Conservation (phyloP, 192 early-diverging fungal genomes). For the Backusella tuberculispora region DNA sequence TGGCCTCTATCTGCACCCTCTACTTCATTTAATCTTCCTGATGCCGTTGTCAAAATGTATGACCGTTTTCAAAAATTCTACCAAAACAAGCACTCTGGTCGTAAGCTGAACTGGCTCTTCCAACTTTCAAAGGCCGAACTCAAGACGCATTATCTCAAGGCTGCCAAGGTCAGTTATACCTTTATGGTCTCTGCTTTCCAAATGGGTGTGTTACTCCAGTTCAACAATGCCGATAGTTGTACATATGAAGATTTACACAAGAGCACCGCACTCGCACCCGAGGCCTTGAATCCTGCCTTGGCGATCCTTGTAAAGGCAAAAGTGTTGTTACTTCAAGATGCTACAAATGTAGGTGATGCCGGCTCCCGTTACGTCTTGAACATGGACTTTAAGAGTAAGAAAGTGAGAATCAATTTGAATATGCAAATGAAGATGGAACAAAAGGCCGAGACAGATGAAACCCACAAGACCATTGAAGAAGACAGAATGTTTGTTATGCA, state of each 20-base stretch:
- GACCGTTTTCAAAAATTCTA: constrained; percentile 89
- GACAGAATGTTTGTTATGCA: constrained; percentile 94
- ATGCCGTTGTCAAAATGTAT: constrained; percentile 82
- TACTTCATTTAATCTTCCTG: constrained; percentile 84
- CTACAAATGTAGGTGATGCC: constrained; percentile 58
- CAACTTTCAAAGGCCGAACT: constrained; percentile 91
- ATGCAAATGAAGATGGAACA: constrained; percentile 84
- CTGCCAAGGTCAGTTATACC: constrained; percentile 73
- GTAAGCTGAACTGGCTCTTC: constrained; percentile 95
- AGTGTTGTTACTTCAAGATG: constrained; percentile 62
- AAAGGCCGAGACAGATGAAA: constrained; percentile 90
- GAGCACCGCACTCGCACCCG: constrained; percentile 72
- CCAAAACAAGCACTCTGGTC: constrained; percentile 83
- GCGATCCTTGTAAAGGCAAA: constrained; percentile 84
- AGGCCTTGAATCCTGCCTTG: constrained; percentile 70
- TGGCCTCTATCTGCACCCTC: constrained; percentile 89
- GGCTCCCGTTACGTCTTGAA: constrained; percentile 76
- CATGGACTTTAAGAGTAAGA: constrained; percentile 83
- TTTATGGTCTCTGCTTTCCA: constrained; percentile 88
- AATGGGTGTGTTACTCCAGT: constrained; percentile 92
- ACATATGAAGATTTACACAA: constrained; percentile 77
- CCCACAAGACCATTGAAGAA: constrained; percentile 89
- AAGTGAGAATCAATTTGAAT: constrained; percentile 88
- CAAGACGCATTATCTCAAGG: constrained; percentile 86
- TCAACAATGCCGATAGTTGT: constrained; percentile 79